Evolutionary conservation across 1,139 yeast genomes (phyloP).

Genomic region (Geotrichum cucujoidarum): DNA sequence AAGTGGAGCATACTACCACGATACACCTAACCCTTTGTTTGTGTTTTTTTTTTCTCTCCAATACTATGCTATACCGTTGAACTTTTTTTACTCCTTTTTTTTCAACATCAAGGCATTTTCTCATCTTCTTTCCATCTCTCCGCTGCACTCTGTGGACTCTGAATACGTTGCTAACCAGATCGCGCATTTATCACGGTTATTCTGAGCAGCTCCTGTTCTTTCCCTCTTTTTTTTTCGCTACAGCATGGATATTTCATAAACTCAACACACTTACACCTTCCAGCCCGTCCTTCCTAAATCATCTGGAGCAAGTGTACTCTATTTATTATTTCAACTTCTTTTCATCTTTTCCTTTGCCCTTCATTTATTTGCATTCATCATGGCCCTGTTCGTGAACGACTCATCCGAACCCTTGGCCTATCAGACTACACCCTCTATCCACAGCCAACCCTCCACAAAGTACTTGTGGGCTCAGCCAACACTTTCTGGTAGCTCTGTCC

Average conservation of each 20-base stretch:
- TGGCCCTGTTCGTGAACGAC: slow-evolving; percentile 2
- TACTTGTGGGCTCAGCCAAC: background rate
- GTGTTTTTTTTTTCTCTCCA: background rate
- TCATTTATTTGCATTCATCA: slow-evolving; percentile 3
- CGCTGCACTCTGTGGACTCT: background rate
- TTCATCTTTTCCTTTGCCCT: background rate
- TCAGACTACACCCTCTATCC: slow-evolving; percentile 1
- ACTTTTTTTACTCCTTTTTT: background rate
- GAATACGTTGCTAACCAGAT: background rate
- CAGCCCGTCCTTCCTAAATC: too few relatives aligned
- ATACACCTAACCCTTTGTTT: slow-evolving; percentile 3
- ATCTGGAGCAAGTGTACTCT: too few relatives aligned
- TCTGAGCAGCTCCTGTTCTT: background rate
- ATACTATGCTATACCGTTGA: background rate
- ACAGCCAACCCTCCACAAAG: too few relatives aligned
- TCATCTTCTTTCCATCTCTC: background rate
- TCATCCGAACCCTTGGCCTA: background rate
- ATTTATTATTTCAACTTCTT: background rate
- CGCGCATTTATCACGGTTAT: background rate
- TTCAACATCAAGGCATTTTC: background rate
- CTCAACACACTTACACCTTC: too few relatives aligned
- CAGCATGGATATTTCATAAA: background rate
- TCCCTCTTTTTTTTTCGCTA: background rate
- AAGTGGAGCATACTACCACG: too few relatives aligned
- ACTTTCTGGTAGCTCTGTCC: background rate